phyloP scores from a whole-genome alignment of 1,284 basidiomycete genomes.

The Irpex sp. region DNA sequence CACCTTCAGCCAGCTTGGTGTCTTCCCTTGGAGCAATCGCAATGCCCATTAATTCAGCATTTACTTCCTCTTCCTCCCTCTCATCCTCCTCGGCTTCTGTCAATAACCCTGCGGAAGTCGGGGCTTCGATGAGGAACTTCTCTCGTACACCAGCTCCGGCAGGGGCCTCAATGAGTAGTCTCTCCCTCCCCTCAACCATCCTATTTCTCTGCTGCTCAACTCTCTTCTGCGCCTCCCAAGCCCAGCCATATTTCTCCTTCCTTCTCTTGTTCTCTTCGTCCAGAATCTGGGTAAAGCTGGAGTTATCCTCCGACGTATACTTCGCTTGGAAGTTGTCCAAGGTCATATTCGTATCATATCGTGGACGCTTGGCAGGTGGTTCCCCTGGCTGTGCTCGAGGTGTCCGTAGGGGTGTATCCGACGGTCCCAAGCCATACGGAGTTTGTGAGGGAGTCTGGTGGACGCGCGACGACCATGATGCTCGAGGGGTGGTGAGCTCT shows the following conservation, averaged over 20 bases:
- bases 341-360: constrained; percentile 58
- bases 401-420: constrained; percentile 63
- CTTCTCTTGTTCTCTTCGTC: constrained; percentile 83
- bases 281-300: constrained; percentile 88
- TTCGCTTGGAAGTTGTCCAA: constrained; percentile 85
- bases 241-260: constrained; percentile 82
- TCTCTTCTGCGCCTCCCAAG: constrained; percentile 83
- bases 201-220: constrained; percentile 64
- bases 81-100: constrained; percentile 33
- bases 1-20: constrained; percentile 16
- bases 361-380: constrained; percentile 48
- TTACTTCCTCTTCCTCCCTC: not conserved
- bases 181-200: constrained; percentile 63
- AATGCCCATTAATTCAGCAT: constrained; percentile 12
- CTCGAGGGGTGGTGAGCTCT: constrained; percentile 54
- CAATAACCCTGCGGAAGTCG: constrained; percentile 50
- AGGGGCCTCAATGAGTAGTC: constrained; percentile 67
- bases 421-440: constrained; percentile 56
- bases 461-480: constrained; percentile 28
- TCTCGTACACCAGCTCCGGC: constrained; percentile 61
- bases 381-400: constrained; percentile 25
- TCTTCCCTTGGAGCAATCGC: constrained; percentile 13
- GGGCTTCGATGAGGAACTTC: constrained; percentile 60
- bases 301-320: constrained; percentile 95
- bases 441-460: constrained; percentile 61